phyloP scores from a whole-genome alignment of 164 flowering plant genomes.

The Liriodendron chinense region DNA sequence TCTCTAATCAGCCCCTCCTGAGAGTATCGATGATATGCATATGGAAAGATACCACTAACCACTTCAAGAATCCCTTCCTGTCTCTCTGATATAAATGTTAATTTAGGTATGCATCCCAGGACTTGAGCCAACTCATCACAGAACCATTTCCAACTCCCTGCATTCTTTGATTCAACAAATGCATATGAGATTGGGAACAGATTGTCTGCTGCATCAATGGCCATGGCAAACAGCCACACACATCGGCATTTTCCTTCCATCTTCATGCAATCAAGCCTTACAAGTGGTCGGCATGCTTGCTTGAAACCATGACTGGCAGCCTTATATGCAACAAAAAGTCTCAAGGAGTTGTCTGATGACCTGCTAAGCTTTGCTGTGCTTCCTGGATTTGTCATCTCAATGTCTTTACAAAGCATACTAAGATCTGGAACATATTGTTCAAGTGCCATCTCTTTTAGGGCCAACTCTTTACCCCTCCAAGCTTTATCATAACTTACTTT shows the following conservation, averaged over 20 bases:
- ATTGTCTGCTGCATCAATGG: background rate
- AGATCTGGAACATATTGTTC: background rate
- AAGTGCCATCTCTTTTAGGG: background rate
- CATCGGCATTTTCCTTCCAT: background rate
- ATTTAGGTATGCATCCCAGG: background rate
- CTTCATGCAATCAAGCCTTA: background rate
- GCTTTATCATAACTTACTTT: background rate
- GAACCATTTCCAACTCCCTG: slow-evolving; percentile 2
- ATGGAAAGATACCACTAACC: background rate
- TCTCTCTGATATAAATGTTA: background rate
- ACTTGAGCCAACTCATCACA: background rate
- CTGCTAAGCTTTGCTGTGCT: background rate
- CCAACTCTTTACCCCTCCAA: background rate
- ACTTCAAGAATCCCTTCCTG: background rate
- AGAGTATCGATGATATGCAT: background rate
- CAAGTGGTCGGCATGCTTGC: background rate
- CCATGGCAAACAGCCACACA: background rate
- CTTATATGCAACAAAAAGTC: background rate
- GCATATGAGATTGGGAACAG: background rate
- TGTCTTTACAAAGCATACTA: background rate
- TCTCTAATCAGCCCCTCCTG: background rate
- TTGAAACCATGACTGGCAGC: background rate
- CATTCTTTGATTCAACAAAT: background rate
- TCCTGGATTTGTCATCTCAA: background rate
- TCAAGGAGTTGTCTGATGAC: background rate